Percentiles rank a stretch among this genome's conserved stretches.
These are phyloP conservation scores for Clonostachys byssicola DNA, from an alignment of 2,329 filamentous ascomycete species.

Conservation along the genomic window DNA sequence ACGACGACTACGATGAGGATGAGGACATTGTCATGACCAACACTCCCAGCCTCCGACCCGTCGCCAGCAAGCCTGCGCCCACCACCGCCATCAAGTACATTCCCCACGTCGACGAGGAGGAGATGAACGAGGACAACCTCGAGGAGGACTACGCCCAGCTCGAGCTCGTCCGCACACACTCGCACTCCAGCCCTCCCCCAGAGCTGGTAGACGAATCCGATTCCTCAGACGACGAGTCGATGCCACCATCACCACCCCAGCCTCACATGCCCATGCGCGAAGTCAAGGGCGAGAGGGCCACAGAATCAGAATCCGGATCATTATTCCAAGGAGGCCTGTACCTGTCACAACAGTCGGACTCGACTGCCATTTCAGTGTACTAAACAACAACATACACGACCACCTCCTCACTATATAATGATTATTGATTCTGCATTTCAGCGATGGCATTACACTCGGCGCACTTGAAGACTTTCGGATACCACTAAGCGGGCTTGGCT, in stretches of 20 bases:
- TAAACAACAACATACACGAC: conserved; percentile 20
- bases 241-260: conserved; percentile 67
- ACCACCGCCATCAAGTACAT: conserved; percentile 13
- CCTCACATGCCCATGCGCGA: conserved; percentile 51
- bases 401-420: background rate
- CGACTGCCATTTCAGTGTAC: conserved; percentile 53
- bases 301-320: conserved; percentile 22
- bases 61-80: conserved; percentile 32
- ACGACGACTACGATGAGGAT: conserved; percentile 42
- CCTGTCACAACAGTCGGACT: conserved; percentile 47
- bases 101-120: conserved; percentile 33
- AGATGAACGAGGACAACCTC: conserved; percentile 47
- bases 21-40: conserved; percentile 53
- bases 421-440: background rate
- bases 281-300: conserved; percentile 45
- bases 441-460: background rate
- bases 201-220: conserved; percentile 67
- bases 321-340: conserved; percentile 52
- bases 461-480: background rate
- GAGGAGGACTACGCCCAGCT: conserved; percentile 64
- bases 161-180: conserved; percentile 64
- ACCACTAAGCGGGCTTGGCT: background rate
- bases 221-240: conserved; percentile 70
- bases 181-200: conserved; percentile 62
- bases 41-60: conserved; percentile 40